phyloP scores from a whole-genome alignment of 371 early-diverging fungal species.

The Fennellomyces sp. region DNA sequence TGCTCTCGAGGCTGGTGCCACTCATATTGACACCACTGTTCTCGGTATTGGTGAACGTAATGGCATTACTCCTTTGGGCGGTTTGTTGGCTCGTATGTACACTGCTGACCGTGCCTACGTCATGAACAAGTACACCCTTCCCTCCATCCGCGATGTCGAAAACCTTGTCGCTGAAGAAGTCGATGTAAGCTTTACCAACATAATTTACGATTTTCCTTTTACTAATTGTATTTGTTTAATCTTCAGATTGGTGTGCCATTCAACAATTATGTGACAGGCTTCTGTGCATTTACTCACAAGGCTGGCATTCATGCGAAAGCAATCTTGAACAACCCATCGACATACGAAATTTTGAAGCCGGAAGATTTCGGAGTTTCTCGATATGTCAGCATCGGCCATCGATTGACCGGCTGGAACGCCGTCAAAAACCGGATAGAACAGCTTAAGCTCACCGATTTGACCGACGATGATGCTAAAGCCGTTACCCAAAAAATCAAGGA shows the following conservation, averaged over 20 bases:
- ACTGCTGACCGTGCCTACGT: constrained; percentile 88
- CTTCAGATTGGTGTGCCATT: too few species aligned
- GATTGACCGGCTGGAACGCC: constrained; percentile 98
- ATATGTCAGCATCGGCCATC: constrained; percentile 94
- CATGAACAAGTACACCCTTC: constrained; percentile 89
- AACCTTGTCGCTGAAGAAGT: constrained; percentile 95
- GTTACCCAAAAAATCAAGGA: constrained; percentile 93
- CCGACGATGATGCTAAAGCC: constrained; percentile 90
- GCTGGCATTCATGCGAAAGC: constrained; percentile 99
- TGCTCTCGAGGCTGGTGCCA: constrained; percentile 95
- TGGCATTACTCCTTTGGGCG: constrained; percentile 96
- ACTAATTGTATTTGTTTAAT: too few species aligned
- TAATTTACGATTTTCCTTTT: too few species aligned
- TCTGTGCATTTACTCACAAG: constrained; percentile 98
- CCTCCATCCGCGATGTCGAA: constrained; percentile 90
- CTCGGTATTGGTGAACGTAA: constrained; percentile 98
- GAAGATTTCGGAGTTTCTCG: constrained; percentile 98
- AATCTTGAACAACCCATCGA: constrained; percentile 95
- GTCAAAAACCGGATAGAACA: constrained; percentile 96
- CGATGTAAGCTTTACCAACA: too few species aligned
- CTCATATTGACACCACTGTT: constrained; percentile 97
- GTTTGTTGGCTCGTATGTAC: constrained; percentile 94
- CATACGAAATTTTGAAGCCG: constrained; percentile 96
- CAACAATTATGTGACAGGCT: constrained; percentile 98
- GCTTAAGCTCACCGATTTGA: constrained; percentile 72